Percentiles rank a stretch among this genome's conserved stretches.
Conservation (phyloP, 1,284 basidiomycete species). For the Leccinum pachyderme region DNA sequence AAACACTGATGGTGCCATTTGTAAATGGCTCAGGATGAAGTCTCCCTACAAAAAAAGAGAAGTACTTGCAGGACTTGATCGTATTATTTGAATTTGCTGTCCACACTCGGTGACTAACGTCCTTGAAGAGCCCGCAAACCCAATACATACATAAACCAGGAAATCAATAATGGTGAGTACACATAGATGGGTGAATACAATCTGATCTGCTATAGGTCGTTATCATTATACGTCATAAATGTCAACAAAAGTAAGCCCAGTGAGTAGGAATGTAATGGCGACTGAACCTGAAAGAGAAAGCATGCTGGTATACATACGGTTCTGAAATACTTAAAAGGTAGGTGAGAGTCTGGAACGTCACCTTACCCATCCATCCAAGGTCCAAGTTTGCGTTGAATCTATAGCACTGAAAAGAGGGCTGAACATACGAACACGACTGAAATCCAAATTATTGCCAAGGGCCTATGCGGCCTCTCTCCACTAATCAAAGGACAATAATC, state of each 20-base stretch:
- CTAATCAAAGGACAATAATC: slow-evolving; percentile 14
- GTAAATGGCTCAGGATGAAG: not conserved
- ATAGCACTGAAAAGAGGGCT: slow-evolving; percentile 14
- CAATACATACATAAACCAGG: not conserved
- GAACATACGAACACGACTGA: slow-evolving; percentile 14
- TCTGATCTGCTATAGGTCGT: not conserved
- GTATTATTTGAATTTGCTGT: not conserved
- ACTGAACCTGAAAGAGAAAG: not conserved
- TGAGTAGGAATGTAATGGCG: not conserved
- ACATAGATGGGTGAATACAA: not conserved
- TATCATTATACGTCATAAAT: slow-evolving; percentile 1
- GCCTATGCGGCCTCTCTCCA: slow-evolving; percentile 12
- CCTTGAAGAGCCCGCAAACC: not conserved
- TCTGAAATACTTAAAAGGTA: not conserved
- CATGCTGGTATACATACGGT: not conserved
- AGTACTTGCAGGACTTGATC: not conserved
- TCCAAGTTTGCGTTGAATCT: not conserved
- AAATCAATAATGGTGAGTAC: not conserved
- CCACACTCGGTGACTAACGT: not conserved
- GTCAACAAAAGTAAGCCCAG: slow-evolving; percentile 1
- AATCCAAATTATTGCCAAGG: slow-evolving; percentile 15
- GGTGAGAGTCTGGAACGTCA: not conserved
- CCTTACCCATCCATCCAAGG: not conserved
- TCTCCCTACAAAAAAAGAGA: not conserved
- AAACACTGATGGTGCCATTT: not conserved